phyloP scores from a whole-genome alignment of 805 yeast species.

The Candida broadrunensis region DNA sequence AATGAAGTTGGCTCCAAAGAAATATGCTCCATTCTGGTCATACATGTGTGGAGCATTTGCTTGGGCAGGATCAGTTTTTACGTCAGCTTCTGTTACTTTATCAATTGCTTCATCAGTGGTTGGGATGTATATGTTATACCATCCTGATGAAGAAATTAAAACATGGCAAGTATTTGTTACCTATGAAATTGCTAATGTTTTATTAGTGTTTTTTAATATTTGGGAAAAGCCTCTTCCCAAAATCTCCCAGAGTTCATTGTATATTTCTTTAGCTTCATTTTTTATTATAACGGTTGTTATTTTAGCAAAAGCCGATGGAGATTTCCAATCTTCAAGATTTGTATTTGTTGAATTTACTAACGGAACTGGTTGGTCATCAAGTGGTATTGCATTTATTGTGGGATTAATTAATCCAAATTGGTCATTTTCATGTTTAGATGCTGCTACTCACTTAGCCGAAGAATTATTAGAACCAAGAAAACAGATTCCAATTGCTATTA shows the following conservation, averaged over 20 bases:
- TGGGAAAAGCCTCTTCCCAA: conserved; percentile 52
- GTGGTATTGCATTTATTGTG: conserved; percentile 63
- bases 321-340: conserved; percentile 48
- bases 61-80: conserved; percentile 60
- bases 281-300: conserved; percentile 51
- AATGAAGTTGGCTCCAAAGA: conserved; percentile 49
- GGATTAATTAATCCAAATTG: conserved; percentile 71
- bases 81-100: conserved; percentile 57
- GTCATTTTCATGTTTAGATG: conserved; percentile 67
- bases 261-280: conserved; percentile 51
- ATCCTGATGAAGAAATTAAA: conserved; percentile 33
- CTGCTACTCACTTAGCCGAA: conserved; percentile 72
- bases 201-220: conserved; percentile 46
- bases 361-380: conserved; percentile 57
- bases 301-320: conserved; percentile 49
- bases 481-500: conserved; percentile 59
- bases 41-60: conserved; percentile 62
- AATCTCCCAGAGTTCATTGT: conserved; percentile 48
- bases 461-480: conserved; percentile 57
- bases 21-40: conserved; percentile 46
- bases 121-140: conserved; percentile 46
- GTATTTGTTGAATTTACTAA: conserved; percentile 55
- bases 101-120: conserved; percentile 50
- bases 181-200: conserved; percentile 42
- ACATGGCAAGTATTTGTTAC: conserved; percentile 57